Conservation (phyloP, 352 stramenopile genomes). For the Globisporangium apiculatum region DNA sequence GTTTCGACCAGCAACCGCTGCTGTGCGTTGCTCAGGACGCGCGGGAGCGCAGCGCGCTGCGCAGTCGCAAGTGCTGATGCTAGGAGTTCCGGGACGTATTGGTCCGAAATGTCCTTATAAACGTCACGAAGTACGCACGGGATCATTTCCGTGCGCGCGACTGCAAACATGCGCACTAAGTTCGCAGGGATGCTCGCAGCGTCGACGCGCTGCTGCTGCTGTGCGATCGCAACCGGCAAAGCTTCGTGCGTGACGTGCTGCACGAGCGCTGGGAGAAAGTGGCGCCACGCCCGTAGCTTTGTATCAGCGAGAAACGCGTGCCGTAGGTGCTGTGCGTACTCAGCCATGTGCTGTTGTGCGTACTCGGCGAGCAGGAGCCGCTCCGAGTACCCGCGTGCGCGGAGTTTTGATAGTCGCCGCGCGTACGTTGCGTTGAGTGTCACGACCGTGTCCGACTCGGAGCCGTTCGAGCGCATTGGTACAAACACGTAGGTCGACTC, state of each 20-base stretch:
- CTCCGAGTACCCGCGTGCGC: conserved; percentile 36
- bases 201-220: conserved; percentile 34
- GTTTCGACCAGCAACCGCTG: conserved; percentile 43
- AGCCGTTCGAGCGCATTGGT: conserved; percentile 49
- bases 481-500: conserved; percentile 36
- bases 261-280: conserved; percentile 34
- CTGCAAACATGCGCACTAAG: conserved; percentile 39
- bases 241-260: conserved; percentile 24
- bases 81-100: conserved; percentile 38
- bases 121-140: conserved; percentile 54
- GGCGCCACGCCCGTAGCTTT: conserved; percentile 43
- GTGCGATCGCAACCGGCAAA: conserved; percentile 28
- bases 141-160: conserved; percentile 47
- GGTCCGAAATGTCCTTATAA: conserved; percentile 52
- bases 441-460: conserved; percentile 41
- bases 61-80: conserved; percentile 17
- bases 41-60: conserved; percentile 30
- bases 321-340: conserved; percentile 34
- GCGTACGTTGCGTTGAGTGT: conserved; percentile 59
- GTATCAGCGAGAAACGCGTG: conserved; percentile 47
- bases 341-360: conserved; percentile 36
- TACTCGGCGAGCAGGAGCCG: conserved; percentile 53
- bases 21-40: conserved; percentile 46
- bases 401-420: conserved; percentile 39
- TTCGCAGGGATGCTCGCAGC: conserved; percentile 35